Evolutionary conservation across 106 monocot genomes (phyloP).

Genomic region (Ottelia alismoides): DNA sequence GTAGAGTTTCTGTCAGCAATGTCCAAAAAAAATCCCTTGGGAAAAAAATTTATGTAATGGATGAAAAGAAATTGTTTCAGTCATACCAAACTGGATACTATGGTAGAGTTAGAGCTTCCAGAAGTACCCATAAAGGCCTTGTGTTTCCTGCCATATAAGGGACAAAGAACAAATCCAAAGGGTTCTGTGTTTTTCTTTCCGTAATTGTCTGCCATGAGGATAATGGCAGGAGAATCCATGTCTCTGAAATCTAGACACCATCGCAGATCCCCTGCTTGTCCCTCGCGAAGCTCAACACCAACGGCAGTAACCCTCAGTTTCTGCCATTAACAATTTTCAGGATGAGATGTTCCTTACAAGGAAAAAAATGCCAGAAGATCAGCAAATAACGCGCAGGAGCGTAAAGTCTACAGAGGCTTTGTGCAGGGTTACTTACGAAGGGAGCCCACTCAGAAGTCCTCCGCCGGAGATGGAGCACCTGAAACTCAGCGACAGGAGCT

Average conservation of each 20-base stretch:
- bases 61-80: neutral
- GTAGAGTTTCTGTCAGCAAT: neutral
- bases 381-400: neutral
- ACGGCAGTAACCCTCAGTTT: conserved; percentile 80
- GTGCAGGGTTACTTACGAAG: conserved; percentile 40
- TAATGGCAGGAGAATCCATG: conserved; percentile 79
- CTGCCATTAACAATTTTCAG: conserved; percentile 20
- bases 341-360: neutral
- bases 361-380: neutral
- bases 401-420: neutral
- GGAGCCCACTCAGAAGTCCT: conserved; percentile 76
- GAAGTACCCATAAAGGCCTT: conserved; percentile 81
- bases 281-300: conserved; percentile 73
- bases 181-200: conserved; percentile 59
- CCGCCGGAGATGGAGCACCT: conserved; percentile 69
- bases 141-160: conserved; percentile 80
- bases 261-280: conserved; percentile 46
- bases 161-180: conserved; percentile 86
- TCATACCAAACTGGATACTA: conserved; percentile 74
- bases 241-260: conserved; percentile 99
- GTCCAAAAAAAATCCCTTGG: neutral
- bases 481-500: conserved; percentile 47
- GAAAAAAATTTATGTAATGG: neutral
- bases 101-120: conserved; percentile 50
- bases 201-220: conserved; percentile 48